Evolutionary conservation across 768 basidiomycete genomes (phyloP).

Genomic region (button mushroom (Agaricus bisporus)): DNA sequence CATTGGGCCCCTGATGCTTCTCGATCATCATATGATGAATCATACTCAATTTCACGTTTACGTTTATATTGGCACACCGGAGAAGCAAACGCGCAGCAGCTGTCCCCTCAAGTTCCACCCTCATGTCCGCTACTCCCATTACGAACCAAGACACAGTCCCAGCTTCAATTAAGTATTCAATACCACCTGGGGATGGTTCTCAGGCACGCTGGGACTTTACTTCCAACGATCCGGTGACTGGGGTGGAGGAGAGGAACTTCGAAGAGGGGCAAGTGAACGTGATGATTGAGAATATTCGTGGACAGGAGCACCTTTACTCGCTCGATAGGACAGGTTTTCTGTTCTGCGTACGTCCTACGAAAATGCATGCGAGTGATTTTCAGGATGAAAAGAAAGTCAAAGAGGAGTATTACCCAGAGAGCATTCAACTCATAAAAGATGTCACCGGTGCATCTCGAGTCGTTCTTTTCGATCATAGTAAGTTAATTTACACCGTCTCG

Average conservation of each 20-base stretch:
- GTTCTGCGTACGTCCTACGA: conserved; percentile 31
- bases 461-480: conserved; percentile 59
- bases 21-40: too few relatives aligned
- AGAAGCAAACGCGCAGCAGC: too few relatives aligned
- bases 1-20: too few relatives aligned
- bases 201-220: conserved; percentile 29
- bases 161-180: conserved; percentile 30
- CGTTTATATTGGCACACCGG: too few relatives aligned
- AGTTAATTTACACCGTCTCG: conserved; percentile 22
- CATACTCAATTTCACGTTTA: too few relatives aligned
- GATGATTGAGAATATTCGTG: conserved; percentile 46
- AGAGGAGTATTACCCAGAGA: conserved; percentile 56
- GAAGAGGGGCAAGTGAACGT: conserved; percentile 23
- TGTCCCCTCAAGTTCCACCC: not conserved
- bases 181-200: conserved; percentile 31
- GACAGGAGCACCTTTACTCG: conserved; percentile 35
- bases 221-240: conserved; percentile 27
- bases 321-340: conserved; percentile 52
- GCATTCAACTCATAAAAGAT: conserved; percentile 49
- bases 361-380: conserved; percentile 32
- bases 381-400: conserved; percentile 44
- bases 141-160: conserved; percentile 13
- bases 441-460: conserved; percentile 54
- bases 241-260: conserved; percentile 31
- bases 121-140: not conserved